phyloP scores from a whole-genome alignment of 495 filamentous ascomycete species.

The Chaetomium cochliodes region DNA sequence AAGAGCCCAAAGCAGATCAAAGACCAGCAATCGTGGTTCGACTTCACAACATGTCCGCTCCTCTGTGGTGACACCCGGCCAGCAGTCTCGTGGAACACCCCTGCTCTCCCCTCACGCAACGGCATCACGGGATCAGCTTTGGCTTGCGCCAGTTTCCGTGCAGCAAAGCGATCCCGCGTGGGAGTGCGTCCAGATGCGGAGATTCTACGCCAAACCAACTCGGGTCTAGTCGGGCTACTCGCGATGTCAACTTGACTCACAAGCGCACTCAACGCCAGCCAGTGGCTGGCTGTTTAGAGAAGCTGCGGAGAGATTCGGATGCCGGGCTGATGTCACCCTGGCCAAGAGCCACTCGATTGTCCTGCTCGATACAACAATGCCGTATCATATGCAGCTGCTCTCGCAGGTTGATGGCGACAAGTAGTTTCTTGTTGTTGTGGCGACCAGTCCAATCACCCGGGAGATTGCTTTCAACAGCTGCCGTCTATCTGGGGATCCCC shows the following conservation, averaged over 20 bases:
- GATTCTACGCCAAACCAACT: constrained; percentile 12
- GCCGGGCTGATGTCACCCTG: constrained; percentile 1
- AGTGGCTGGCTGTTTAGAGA: neutral
- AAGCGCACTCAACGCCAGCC: neutral
- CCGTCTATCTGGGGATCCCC: constrained; percentile 24
- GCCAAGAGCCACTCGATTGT: constrained; percentile 15
- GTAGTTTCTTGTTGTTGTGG: constrained; percentile 11
- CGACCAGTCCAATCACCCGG: constrained; percentile 24
- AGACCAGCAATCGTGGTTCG: neutral
- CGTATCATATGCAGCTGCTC: constrained; percentile 33
- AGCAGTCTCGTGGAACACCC: neutral
- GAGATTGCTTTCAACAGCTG: neutral
- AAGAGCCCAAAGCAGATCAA: neutral
- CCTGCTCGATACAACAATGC: constrained; percentile 27
- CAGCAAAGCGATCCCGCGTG: constrained; percentile 22
- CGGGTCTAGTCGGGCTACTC: constrained; percentile 3
- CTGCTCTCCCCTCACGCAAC: neutral
- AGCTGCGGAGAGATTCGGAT: constrained; percentile 11
- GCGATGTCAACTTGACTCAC: constrained; percentile 22
- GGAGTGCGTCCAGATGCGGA: constrained; percentile 34
- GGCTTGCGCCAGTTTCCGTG: constrained; percentile 23
- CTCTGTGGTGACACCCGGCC: constrained; percentile 8
- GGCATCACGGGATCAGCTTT: constrained; percentile 26
- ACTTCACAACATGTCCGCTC: neutral
- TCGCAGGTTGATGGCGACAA: constrained; percentile 29